Percentiles rank a stretch among this genome's conserved stretches.
phyloP scores from a whole-genome alignment of 1,139 yeast species.

The Fermentozyma sake region DNA sequence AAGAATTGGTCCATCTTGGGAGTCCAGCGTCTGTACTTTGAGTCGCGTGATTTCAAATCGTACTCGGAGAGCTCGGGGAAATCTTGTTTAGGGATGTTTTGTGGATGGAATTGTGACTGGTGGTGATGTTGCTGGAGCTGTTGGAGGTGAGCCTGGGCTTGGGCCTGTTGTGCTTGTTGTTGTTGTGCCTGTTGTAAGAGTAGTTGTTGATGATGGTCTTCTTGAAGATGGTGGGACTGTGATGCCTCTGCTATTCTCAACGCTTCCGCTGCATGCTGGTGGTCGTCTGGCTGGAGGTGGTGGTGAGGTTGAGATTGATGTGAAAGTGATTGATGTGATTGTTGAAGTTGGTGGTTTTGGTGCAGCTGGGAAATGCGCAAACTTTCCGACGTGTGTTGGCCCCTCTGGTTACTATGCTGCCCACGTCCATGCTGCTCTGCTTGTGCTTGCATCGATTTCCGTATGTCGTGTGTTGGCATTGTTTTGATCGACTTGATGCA shows the following conservation, averaged over 20 bases:
- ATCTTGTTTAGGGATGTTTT: conserved; percentile 3
- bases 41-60: conserved; percentile 34
- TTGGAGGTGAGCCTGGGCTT: conserved; percentile 5
- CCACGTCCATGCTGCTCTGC: too few relatives aligned
- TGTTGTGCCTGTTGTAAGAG: conserved; percentile 9
- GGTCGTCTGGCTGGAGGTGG: too few relatives aligned
- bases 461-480: conserved; percentile 3
- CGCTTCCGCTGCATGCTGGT: conserved; percentile 11
- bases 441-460: conserved; percentile 3
- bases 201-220: conserved; percentile 8
- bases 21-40: conserved; percentile 40
- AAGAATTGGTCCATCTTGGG: conserved; percentile 38
- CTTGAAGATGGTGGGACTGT: conserved; percentile 11
- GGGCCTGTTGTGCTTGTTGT: conserved; percentile 12
- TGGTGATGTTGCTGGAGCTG: conserved; percentile 10
- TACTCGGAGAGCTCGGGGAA: conserved; percentile 19
- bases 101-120: conserved; percentile 5
- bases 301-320: too few relatives aligned
- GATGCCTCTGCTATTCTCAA: conserved; percentile 9
- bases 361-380: too few relatives aligned
- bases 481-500: conserved; percentile 1
- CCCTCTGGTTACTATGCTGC: too few relatives aligned
- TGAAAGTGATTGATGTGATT: too few relatives aligned
- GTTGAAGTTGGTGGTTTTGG: too few relatives aligned
- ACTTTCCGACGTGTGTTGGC: too few relatives aligned